phyloP scores from a whole-genome alignment of 2,329 filamentous ascomycete species.

The Fusarium beomiforme region DNA sequence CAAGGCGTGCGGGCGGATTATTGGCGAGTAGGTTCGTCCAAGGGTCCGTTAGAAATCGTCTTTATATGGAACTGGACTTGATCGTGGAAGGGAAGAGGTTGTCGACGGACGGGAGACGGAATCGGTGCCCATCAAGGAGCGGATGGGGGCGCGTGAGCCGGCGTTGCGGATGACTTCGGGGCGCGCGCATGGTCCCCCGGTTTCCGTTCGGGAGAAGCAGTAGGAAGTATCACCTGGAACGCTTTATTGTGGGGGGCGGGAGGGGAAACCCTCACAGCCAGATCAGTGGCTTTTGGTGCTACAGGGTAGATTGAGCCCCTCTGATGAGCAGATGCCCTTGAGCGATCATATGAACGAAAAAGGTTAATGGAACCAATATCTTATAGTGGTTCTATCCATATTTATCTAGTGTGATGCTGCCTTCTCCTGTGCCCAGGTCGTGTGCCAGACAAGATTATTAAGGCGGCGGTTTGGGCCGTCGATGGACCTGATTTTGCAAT shows the following conservation, averaged over 20 bases:
- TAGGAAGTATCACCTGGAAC: constrained; percentile 24
- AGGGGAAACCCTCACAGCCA: constrained; percentile 8
- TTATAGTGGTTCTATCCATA: neutral
- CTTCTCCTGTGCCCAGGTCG: neutral
- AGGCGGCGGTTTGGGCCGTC: neutral
- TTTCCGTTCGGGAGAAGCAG: constrained; percentile 30
- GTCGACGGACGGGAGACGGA: constrained; percentile 18
- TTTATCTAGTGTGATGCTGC: neutral
- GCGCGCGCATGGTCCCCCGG: constrained; percentile 40
- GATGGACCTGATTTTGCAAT: neutral
- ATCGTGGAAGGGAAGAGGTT: constrained; percentile 6
- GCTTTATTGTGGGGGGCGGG: constrained; percentile 31
- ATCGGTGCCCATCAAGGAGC: constrained; percentile 29
- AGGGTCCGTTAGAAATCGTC: constrained; percentile 20
- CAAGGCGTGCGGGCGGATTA: constrained; percentile 22
- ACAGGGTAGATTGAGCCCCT: constrained; percentile 13
- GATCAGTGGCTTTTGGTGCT: neutral
- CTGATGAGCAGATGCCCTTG: neutral
- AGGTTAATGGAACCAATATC: neutral
- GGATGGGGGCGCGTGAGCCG: constrained; percentile 43
- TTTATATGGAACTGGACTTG: constrained; percentile 10
- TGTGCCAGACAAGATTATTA: neutral
- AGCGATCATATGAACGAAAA: neutral
- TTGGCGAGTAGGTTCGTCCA: constrained; percentile 17
- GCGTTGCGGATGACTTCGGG: constrained; percentile 47